phyloP scores from a whole-genome alignment of 2,329 filamentous ascomycete species.

The Colletotrichum tropicale region DNA sequence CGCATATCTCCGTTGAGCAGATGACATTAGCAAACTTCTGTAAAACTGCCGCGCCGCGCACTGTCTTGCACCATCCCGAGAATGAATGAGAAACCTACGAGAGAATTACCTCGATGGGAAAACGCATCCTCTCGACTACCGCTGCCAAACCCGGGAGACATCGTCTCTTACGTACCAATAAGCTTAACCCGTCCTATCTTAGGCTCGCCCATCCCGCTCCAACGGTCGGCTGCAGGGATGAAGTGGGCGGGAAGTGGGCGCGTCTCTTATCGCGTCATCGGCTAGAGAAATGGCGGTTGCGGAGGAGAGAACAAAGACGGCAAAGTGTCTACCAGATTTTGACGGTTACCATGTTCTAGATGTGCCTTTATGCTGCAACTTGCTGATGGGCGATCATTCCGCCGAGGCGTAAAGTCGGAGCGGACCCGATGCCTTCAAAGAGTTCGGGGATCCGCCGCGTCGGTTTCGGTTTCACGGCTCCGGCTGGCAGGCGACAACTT shows the following conservation, averaged over 20 bases:
- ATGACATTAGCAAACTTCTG: not conserved
- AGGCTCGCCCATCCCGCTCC: not conserved
- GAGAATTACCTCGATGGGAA: not conserved
- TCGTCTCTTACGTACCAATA: not conserved
- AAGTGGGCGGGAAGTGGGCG: not conserved
- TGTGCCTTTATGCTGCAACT: not conserved
- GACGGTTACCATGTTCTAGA: not conserved
- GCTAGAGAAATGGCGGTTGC: not conserved
- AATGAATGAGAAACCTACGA: not conserved
- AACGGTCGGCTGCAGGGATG: not conserved
- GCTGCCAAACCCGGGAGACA: not conserved
- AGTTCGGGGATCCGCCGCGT: not conserved
- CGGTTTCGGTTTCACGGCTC: not conserved
- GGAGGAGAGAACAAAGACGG: not conserved
- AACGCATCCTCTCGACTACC: accelerated
- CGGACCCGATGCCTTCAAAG: not conserved
- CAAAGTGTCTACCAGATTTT: not conserved
- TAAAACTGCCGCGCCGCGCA: not conserved
- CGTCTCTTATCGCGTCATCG: not conserved
- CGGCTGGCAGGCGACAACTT: not conserved
- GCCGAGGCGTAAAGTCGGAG: not conserved
- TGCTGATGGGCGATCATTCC: not conserved
- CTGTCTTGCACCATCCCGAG: not conserved
- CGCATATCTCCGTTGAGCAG: not conserved
- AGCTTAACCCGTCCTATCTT: not conserved